phyloP scores from a whole-genome alignment of 1,284 basidiomycete genomes.

The Trichosporon faecale region DNA sequence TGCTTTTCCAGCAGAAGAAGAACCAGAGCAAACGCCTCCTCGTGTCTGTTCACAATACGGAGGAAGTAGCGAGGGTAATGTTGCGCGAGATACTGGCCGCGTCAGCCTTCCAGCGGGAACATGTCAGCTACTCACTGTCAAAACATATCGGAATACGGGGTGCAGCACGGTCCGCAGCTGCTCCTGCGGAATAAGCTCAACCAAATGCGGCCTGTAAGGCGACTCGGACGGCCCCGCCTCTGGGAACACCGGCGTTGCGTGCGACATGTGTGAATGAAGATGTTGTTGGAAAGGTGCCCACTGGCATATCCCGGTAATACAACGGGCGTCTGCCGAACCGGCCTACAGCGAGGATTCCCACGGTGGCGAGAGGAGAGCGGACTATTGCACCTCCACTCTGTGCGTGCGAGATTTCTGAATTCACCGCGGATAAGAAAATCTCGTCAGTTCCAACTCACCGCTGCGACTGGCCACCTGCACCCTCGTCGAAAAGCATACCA shows the following conservation, averaged over 20 bases:
- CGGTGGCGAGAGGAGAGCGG: not conserved
- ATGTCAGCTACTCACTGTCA: conserved; percentile 64
- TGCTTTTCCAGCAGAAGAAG: conserved; percentile 88
- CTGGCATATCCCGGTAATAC: conserved; percentile 3
- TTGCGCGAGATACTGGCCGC: conserved; percentile 84
- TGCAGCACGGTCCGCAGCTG: conserved; percentile 89
- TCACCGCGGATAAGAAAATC: not conserved
- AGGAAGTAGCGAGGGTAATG: conserved; percentile 89
- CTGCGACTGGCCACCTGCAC: not conserved
- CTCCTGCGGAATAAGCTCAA: conserved; percentile 93
- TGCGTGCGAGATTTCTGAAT: not conserved
- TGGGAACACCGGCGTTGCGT: conserved; percentile 19
- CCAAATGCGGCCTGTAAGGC: conserved; percentile 70
- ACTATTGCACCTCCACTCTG: not conserved
- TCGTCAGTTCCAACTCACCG: not conserved
- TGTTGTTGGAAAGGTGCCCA: not conserved
- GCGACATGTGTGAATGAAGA: not conserved
- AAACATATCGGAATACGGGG: conserved; percentile 90
- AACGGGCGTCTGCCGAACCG: not conserved
- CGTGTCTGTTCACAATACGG: conserved; percentile 87
- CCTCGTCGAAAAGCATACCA: conserved; percentile 11
- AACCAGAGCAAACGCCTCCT: conserved; percentile 87
- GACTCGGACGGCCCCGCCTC: conserved; percentile 20
- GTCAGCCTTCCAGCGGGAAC: not conserved
- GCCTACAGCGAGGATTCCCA: not conserved